Base-by-base conservation (phyloP, 2,329 filamentous ascomycete species). In the Exophiala spinifera region DNA sequence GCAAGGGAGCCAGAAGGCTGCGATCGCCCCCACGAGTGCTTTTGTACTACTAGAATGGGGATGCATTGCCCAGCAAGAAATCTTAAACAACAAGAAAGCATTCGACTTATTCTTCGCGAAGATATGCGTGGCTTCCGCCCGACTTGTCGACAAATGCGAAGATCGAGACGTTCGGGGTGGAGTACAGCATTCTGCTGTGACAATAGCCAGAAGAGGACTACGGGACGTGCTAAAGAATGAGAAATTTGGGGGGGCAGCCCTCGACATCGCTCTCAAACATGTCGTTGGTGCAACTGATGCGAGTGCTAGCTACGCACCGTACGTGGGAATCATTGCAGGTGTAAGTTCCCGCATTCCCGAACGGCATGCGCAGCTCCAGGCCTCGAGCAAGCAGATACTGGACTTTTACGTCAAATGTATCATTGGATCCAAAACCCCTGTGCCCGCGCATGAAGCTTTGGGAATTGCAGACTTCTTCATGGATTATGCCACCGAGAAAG, bases 1-100 rank as follows among this genome's bases (percentile, higher is more conserved):
- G 57, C 74, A 78, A 28, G 92, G 99, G 72, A 82, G 86, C 13
- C 79, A 82, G 59, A 96, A 95, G 70, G 75, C 80, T 15, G 85
- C 84, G 59, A 85, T 97, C 64, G 89, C 92, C 28, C 76, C 87
- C 14, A 83, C 81, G 40, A 95, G 85, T 71, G 88, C 91, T 4
- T 95, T 96, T 68, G 89, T 95, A 46, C 77, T 99, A 63, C 80
- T 94, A 13, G 89, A 96, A 70, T 99, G 92, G 92, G 90, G 85
- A 70, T 88, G 87, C 55, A 71, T 92, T 54, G 74, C 96, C 47
- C 81, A 96, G 63, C 85, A 91, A 65, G 79, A 86, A 54, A 77
- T 91, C 21, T 81, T 81, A 28, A 79, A 79, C 45, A 81, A 73
- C 46, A 70, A 81, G 23, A 80, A 82, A 47, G 77, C 77, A 65